phyloP scores from a whole-genome alignment of 1,284 basidiomycete genomes.

The Ceratorhiza oryzae-sativae region DNA sequence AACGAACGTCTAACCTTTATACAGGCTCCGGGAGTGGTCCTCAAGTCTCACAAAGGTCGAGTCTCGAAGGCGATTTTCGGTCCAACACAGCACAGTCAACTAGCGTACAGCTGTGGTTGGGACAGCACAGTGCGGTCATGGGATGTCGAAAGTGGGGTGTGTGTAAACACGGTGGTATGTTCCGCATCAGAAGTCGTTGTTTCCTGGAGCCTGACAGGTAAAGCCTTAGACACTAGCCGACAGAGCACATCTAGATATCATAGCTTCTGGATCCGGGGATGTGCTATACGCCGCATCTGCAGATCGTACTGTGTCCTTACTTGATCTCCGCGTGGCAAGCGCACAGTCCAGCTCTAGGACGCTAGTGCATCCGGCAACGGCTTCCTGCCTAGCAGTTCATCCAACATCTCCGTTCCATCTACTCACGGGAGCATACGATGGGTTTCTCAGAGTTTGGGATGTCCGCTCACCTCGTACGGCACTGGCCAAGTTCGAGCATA shows the following conservation, averaged over 20 bases:
- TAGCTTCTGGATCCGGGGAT: slow-evolving; percentile 54
- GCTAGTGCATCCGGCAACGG: slow-evolving; percentile 74
- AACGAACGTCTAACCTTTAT: slow-evolving; percentile 50
- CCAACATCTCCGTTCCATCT: slow-evolving; percentile 71
- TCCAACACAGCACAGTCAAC: slow-evolving; percentile 39
- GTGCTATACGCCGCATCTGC: slow-evolving; percentile 67
- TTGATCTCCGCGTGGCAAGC: slow-evolving; percentile 62
- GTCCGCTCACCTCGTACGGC: slow-evolving; percentile 70
- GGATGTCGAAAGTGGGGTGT: slow-evolving; percentile 74
- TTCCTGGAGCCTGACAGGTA: slow-evolving; percentile 7
- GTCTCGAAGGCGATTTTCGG: slow-evolving; percentile 70
- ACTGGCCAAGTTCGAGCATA: slow-evolving; percentile 64
- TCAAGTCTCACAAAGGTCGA: slow-evolving; percentile 76
- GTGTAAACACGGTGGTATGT: slow-evolving; percentile 70
- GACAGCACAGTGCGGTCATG: slow-evolving; percentile 77
- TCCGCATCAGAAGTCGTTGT: background rate
- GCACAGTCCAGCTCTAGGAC: slow-evolving; percentile 8
- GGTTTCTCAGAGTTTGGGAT: slow-evolving; percentile 87
- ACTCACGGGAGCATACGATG: slow-evolving; percentile 83
- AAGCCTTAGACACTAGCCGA: slow-evolving; percentile 65
- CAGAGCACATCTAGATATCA: slow-evolving; percentile 72
- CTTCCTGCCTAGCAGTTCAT: slow-evolving; percentile 70
- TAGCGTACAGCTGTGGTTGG: slow-evolving; percentile 74
- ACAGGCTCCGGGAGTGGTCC: slow-evolving; percentile 63
- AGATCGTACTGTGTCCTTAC: slow-evolving; percentile 70